Evolutionary conservation across 805 yeast genomes (phyloP), one percentile per base, ranked within the genome.

Genomic region (Limtongia smithiae): DNA sequence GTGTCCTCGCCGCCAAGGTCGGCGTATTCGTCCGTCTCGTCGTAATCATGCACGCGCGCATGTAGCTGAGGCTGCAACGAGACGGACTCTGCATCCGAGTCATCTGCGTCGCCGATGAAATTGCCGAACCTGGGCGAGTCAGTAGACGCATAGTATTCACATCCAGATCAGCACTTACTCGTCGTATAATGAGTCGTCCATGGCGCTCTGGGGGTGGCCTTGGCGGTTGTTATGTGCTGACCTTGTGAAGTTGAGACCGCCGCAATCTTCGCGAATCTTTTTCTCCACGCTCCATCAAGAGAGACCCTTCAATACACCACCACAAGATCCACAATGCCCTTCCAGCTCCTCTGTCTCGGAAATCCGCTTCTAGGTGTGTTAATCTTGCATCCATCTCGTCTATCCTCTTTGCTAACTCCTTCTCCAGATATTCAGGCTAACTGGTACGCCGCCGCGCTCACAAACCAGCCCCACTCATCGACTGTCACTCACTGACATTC

Each of bases 111-210:
- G 12, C 82, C 83, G 18, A 84, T 72, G 32, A 75, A 72, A 62
- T 83, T 83, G 38, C 91, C 91, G 64, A 83, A 83, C 43, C 60
- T 57, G 32, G 3, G 11, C 14, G 27, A 24, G 65, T 69, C 63
- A 51, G 4, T 14, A 2, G 9, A 4, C 18, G 35, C 22, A 48
- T 43, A 7, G 28, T 24, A 41, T 40, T 22, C 32, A 28, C 11
- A 22, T 31, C 17, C 37, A 28, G 17, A 14, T 1, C 25, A n/a
- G 7, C 2, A 61, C 73, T 39, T 58, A 75, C 75, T 88, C 96
- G 66, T 88, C 96, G 66, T 83, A 87, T 24, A 80, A 62, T 52
- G 80, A 85, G 20, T 80, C 83, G 60, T 79, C 85, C 61, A 68
- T 72, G 21, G 17, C 28, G n/a, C 3, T 34, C 20, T 17, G 20